Base-by-base conservation (phyloP, 768 basidiomycete genomes). In the Baorangia bicolor region DNA sequence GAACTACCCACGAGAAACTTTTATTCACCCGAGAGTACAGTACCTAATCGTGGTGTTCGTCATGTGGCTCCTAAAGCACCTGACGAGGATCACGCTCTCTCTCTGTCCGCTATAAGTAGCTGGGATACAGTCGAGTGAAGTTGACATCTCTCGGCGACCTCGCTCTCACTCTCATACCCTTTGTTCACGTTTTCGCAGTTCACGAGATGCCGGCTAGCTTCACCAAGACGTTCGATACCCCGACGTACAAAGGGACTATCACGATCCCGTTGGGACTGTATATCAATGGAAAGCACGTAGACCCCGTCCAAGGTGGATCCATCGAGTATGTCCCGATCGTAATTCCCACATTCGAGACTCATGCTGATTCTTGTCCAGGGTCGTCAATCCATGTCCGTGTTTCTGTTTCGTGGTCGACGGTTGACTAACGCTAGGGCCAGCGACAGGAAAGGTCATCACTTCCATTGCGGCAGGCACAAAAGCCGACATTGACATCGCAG, bases 241-340 rank as follows among this genome's bases (percentile, higher is more conserved):
- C 76, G 23, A 64, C 74, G 52, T 87, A 75, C 78, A 86, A 83
- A 68, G 85, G 84, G 34, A 74, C 73, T n/a, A 66, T 76, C n/a
- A 71, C 73, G 3, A 66, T 88, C 57, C 75, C 79, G 55, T 83
- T 87, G 23, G 86, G 88, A 25, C 70, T 90, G 53, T 92, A 85
- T 75, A 92, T 92, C 65, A 75, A 81, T 63, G 83, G 84, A 57
- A 46, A 64, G 33, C 49, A 61, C 39, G 78, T 84, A 18, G 81
- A 83, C 42, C 80, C 82, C 30, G 74, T 76, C 14, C 73, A 79
- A 10, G 76, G 77, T 16, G 78, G 75, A 23, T 78, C 78, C 28
- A 84, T 90, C 64, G 86, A 87, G 88, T 88, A 59, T 65, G 85
- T 73, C 7, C 8, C 33, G 2, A 27, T 13, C 8, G 4, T 16